Base-by-base conservation (phyloP, 495 filamentous ascomycete genomes). In the Xylaria curta region DNA sequence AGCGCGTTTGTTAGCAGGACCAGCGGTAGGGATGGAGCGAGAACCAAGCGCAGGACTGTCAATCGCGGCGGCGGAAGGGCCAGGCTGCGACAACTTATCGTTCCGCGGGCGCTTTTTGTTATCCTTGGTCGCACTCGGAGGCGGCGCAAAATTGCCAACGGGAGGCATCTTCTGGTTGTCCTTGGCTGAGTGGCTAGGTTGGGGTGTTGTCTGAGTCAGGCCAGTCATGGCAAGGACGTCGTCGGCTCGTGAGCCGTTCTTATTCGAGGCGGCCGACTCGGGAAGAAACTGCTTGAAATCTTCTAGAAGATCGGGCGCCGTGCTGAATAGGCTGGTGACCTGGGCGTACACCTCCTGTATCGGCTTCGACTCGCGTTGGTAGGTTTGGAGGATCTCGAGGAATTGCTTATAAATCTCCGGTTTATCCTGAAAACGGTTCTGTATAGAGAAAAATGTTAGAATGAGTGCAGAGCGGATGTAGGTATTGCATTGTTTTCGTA, bases 321-420 rank as follows among this genome's bases (percentile, higher is more conserved):
- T 89, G 76, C 91, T 93, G 81, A 99, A 99, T 2, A 99, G 85
- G 69, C 91, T 91, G 21, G 97, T 99, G 33, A 99, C 97, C 82
- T 99, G 97, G 3, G 93, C 92, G 76, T 99, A 98, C 7, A 99
- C 97, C 82, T 99, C 97, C 78, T 97, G 94, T 31, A 99, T 99
- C 0, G 97, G 97, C 79, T 98, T 98, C 47, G 95, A 97, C 76
- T 99, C 97, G 66, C 97, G 89, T 81, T 99, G 97, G 78, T 99
- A 99, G 1, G 97, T 99, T 80, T 99, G 97, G 54, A 99, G 84
- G 36, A 99, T 99, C 79, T 99, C 97, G 9, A 99, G 88, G 78
- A 99, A 99, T 76, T 98, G 94, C 77, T 99, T 99, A 85, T 99
- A 99, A 67, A 98, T 98, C 77, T 99, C 97, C 9, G 97, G 97